Base-by-base conservation (phyloP, 495 filamentous ascomycete genomes). In the Trichoderma erinaceum region DNA sequence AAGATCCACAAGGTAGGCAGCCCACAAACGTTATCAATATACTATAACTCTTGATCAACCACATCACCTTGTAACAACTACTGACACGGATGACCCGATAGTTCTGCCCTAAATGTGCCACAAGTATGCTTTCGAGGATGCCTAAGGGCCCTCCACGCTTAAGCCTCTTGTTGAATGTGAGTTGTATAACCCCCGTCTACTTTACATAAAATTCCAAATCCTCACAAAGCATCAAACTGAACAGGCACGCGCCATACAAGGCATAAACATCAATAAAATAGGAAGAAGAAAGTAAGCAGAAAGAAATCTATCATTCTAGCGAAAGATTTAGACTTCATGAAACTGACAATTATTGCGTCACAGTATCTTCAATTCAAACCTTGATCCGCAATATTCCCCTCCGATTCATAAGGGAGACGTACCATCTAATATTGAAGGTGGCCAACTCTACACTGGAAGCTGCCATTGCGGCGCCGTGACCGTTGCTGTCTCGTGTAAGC, bases 401-500 rank as follows among this genome's bases (percentile, higher is more conserved):
- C 70, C 78, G 4, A 63, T 65, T 1, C 82, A 75, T 71, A 75
- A 71, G 16, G 82, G 82, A 10, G 67, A 75, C 8, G 73, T 79
- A 38, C 82, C 82, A 3, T 72, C 71, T 7, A 73, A 66, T 7
- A 23, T 61, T 16, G 77, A 80, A 16, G 72, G 75, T 32, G 77
- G 70, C 16, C 78, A 76, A 68, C 35, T 78, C 2, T 83, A 84
- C 68, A 77, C 75, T 38, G 83, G 83, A 7, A 78, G 78, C 72
- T 86, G 83, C 73, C 83, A 85, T 69, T 86, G 83, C 71, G 83
- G 83, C 29, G 80, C 75, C 63, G 75, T 84, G 5, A 80, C 70
- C 12, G 29, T 80, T n/a, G 79, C 79, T 1, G 29, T 84, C 23
- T 80, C 78, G 70, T 64, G 75, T 27, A 73, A 76, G 52, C 73